Conservation (phyloP, 2,329 filamentous ascomycete genomes). For the Penicillium sp. region DNA sequence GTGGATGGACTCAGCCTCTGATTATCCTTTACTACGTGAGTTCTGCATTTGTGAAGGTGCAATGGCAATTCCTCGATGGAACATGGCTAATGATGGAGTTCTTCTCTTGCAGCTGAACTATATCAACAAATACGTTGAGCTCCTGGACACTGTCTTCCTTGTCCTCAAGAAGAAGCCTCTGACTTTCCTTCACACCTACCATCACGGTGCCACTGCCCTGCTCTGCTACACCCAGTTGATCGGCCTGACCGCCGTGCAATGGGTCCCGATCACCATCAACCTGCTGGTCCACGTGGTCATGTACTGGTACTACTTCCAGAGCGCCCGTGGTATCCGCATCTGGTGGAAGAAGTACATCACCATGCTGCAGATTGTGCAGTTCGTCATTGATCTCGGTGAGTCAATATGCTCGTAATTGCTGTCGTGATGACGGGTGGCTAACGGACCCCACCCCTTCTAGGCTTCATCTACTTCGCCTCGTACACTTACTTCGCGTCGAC, state of each 20-base stretch:
- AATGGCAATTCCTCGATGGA: too few species aligned
- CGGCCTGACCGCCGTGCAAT: slow-evolving; percentile 86
- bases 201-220: slow-evolving; percentile 92
- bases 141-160: slow-evolving; percentile 91
- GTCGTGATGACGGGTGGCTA: slow-evolving; percentile 2
- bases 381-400: slow-evolving; percentile 91
- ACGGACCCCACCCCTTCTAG: slow-evolving; percentile 39
- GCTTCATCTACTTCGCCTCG: slow-evolving; percentile 98
- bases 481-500: slow-evolving; percentile 95
- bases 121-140: slow-evolving; percentile 93
- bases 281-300: slow-evolving; percentile 93
- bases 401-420: slow-evolving; percentile 5
- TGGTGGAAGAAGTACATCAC: slow-evolving; percentile 99
- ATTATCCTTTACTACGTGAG: slow-evolving; percentile 95
- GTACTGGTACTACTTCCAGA: slow-evolving; percentile 99
- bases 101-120: slow-evolving; percentile 70
- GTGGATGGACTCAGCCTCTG: slow-evolving; percentile 89
- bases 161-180: slow-evolving; percentile 99
- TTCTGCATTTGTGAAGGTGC: slow-evolving; percentile 16
- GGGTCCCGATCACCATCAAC: slow-evolving; percentile 91
- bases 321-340: slow-evolving; percentile 86
- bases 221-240: slow-evolving; percentile 97
- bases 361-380: slow-evolving; percentile 92
- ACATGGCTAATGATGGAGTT: slow-evolving; percentile 33
- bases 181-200: slow-evolving; percentile 98